Conservation (phyloP, 192 early-diverging fungal genomes). For the Powellomyces hirtus region DNA sequence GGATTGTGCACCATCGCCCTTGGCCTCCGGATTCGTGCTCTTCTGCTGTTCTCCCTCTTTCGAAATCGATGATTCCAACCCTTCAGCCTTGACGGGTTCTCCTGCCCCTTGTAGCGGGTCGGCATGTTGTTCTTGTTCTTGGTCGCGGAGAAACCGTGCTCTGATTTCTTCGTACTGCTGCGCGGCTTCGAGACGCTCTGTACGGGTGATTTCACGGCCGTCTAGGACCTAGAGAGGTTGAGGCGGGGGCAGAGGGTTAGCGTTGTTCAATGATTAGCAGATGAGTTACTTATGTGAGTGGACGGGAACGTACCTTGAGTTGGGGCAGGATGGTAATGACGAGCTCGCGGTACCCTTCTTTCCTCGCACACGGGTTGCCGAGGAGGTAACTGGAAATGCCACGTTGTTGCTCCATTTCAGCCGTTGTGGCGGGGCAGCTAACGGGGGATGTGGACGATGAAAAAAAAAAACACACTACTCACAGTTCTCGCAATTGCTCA, state of each 20-base stretch:
- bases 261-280: background rate
- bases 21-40: background rate
- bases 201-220: constrained; percentile 52
- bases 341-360: constrained; percentile 52
- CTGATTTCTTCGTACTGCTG: constrained; percentile 42
- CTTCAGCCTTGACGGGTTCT: too few relatives aligned
- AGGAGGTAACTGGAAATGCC: constrained; percentile 47
- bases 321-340: constrained; percentile 54
- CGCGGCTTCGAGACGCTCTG: constrained; percentile 50
- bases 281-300: too few relatives aligned
- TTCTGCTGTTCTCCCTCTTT: too few relatives aligned
- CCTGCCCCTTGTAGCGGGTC: too few relatives aligned
- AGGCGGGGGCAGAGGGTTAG: too few relatives aligned
- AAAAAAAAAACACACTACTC: constrained; percentile 3
- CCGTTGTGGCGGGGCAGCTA: too few relatives aligned
- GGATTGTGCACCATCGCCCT: too few relatives aligned
- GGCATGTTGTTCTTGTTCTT: too few relatives aligned
- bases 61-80: too few relatives aligned
- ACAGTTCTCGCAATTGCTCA: constrained; percentile 48
- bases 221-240: constrained; percentile 47
- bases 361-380: constrained; percentile 53
- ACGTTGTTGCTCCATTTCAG: too few relatives aligned
- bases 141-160: constrained; percentile 29
- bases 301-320: constrained; percentile 40
- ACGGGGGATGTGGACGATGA: too few relatives aligned